Conservation (phyloP, 345 rosid species). For the Stellera chamaejasme region DNA sequence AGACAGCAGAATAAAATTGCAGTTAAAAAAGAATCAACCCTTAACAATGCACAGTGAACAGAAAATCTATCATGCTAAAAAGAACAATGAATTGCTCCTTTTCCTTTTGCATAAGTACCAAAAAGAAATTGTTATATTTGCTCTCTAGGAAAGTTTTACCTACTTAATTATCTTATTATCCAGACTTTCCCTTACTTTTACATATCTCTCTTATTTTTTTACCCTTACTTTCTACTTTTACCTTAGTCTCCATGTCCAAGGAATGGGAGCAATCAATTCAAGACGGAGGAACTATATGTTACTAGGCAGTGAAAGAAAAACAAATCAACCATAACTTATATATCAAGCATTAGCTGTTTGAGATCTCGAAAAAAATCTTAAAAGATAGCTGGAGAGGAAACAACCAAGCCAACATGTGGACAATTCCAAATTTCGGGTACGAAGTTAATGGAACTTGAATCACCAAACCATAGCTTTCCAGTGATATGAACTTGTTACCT, state of each 20-base stretch:
- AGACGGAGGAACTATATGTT: neutral
- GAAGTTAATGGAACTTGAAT: neutral
- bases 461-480: constrained; percentile 2
- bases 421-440: constrained; percentile 1
- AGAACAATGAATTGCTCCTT: constrained; percentile 5
- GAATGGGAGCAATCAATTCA: too few species aligned
- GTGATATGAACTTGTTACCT: constrained; percentile 36
- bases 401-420: constrained; percentile 5
- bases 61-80: constrained; percentile 10
- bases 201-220: too few species aligned
- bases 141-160: too few species aligned
- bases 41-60: constrained; percentile 7
- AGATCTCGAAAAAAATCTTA: constrained; percentile 1
- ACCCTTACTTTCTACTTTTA: too few species aligned
- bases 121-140: too few species aligned
- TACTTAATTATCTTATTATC: too few species aligned
- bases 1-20: constrained; percentile 22
- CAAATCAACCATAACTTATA: neutral
- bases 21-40: constrained; percentile 16
- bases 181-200: too few species aligned
- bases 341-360: neutral
- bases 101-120: too few species aligned
- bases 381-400: constrained; percentile 10
- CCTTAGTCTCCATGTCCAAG: too few species aligned
- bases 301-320: constrained; percentile 7